A percentile compares a stretch with the other conserved stretches of the same genome.
Conservation (phyloP, 2,329 filamentous ascomycete genomes). For the Colletotrichum filicis region DNA sequence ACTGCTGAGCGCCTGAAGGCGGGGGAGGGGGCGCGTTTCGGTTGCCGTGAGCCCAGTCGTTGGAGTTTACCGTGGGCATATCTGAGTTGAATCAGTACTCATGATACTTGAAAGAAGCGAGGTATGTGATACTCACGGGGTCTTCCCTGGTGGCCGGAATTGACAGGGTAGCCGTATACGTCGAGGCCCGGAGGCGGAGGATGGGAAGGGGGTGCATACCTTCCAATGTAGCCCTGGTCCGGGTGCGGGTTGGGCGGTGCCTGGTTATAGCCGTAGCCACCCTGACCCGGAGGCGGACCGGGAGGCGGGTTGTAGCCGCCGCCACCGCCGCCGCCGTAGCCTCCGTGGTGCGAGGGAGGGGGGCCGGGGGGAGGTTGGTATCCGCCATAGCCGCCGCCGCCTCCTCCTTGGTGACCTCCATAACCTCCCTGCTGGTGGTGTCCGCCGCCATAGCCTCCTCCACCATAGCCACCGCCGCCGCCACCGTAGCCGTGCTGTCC, state of each 20-base stretch:
- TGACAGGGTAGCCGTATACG: slow-evolving; percentile 58
- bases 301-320: slow-evolving; percentile 34
- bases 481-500: slow-evolving; percentile 52
- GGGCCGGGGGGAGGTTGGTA: slow-evolving; percentile 43
- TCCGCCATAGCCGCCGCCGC: slow-evolving; percentile 43
- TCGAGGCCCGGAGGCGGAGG: slow-evolving; percentile 56
- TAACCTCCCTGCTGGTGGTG: slow-evolving; percentile 36
- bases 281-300: slow-evolving; percentile 40
- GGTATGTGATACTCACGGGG: slow-evolving; percentile 11
- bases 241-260: slow-evolving; percentile 37
- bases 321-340: slow-evolving; percentile 34
- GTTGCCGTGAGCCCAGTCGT: slow-evolving; percentile 44
- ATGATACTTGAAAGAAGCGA: background rate
- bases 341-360: slow-evolving; percentile 38
- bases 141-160: slow-evolving; percentile 25
- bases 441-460: slow-evolving; percentile 36
- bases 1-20: slow-evolving; percentile 63
- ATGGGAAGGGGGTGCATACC: slow-evolving; percentile 45
- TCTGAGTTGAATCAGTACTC: slow-evolving; percentile 14
- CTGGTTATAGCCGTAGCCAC: slow-evolving; percentile 41
- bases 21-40: slow-evolving; percentile 53
- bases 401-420: slow-evolving; percentile 23
- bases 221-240: slow-evolving; percentile 37
- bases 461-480: slow-evolving; percentile 39
- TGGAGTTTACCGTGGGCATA: slow-evolving; percentile 37